A percentile compares a stretch with the other conserved stretches of the same genome.
phyloP scores from a whole-genome alignment of 2,329 filamentous ascomycete genomes.

The Colletotrichum horii region DNA sequence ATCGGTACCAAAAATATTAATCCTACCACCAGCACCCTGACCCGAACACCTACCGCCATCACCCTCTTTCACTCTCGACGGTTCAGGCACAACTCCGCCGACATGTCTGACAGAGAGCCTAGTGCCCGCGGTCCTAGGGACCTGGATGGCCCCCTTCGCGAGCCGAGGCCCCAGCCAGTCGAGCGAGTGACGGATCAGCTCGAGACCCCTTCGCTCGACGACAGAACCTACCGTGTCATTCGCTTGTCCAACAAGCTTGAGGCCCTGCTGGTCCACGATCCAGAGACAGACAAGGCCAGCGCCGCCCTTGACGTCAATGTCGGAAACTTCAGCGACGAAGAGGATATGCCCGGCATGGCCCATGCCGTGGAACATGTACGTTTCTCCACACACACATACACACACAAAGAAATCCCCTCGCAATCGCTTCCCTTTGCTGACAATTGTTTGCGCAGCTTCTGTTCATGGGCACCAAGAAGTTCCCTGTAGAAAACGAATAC shows the following conservation, averaged over 20 bases:
- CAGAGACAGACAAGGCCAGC: conserved; percentile 95
- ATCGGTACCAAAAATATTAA: background rate
- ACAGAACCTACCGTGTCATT: conserved; percentile 87
- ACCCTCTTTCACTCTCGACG: background rate
- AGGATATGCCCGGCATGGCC: conserved; percentile 91
- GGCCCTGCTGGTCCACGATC: conserved; percentile 89
- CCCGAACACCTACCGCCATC: background rate
- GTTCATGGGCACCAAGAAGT: conserved; percentile 99
- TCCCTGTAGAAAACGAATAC: conserved; percentile 94
- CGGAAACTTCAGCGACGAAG: conserved; percentile 90
- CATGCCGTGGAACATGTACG: conserved; percentile 90
- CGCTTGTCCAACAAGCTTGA: conserved; percentile 86
- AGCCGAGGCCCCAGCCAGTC: conserved; percentile 34
- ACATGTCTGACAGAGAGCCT: conserved; percentile 27
- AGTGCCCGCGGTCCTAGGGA: conserved; percentile 5
- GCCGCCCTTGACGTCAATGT: conserved; percentile 96
- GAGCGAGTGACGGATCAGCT: conserved; percentile 69
- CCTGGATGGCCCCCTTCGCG: conserved; percentile 28
- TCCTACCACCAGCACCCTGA: background rate
- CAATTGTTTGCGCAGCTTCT: conserved; percentile 59
- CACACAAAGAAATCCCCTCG: background rate
- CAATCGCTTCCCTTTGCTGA: conserved; percentile 16
- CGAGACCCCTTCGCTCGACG: conserved; percentile 84
- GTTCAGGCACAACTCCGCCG: background rate
- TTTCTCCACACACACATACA: too few relatives aligned